Conservation (phyloP, 2,329 filamentous ascomycete species). For the Cladorrhinum sp. region DNA sequence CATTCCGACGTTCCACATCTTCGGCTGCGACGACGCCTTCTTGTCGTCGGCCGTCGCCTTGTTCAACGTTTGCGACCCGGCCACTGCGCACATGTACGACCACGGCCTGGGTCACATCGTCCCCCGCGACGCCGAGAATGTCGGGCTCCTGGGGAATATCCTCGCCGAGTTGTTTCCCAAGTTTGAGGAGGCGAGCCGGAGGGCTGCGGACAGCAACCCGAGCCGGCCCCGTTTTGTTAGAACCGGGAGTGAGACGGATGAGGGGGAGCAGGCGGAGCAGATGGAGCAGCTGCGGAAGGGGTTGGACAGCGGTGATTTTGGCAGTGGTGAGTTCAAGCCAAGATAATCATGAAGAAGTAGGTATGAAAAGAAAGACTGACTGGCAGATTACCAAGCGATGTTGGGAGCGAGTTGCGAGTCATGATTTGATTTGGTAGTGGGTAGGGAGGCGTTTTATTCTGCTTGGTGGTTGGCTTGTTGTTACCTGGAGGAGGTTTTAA, state of each 20-base stretch:
- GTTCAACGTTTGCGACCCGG: slow-evolving; percentile 47
- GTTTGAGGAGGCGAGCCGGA: slow-evolving; percentile 12
- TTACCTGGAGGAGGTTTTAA: neutral
- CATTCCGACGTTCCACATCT: slow-evolving; percentile 38
- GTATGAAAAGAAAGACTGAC: too few species aligned
- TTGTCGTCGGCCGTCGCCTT: slow-evolving; percentile 45
- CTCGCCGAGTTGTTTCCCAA: slow-evolving; percentile 20
- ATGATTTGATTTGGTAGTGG: neutral
- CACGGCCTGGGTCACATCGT: slow-evolving; percentile 51
- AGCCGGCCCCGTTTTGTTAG: neutral
- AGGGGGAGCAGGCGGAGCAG: neutral
- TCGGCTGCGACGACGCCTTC: slow-evolving; percentile 45
- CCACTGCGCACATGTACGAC: slow-evolving; percentile 45
- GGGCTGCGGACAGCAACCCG: neutral
- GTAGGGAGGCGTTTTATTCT: neutral
- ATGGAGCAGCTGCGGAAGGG: neutral
- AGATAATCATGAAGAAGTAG: too few species aligned
- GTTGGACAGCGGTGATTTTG: neutral
- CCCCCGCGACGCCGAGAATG: slow-evolving; percentile 36
- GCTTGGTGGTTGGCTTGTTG: neutral
- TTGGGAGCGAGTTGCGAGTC: neutral
- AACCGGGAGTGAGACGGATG: slow-evolving; percentile 14
- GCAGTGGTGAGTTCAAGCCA: neutral
- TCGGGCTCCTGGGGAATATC: slow-evolving; percentile 27
- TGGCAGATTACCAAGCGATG: neutral